Percentiles rank a stretch among this genome's conserved stretches.
Evolutionary conservation across 768 basidiomycete genomes (phyloP).

Genomic region (Lactifluus volemus): DNA sequence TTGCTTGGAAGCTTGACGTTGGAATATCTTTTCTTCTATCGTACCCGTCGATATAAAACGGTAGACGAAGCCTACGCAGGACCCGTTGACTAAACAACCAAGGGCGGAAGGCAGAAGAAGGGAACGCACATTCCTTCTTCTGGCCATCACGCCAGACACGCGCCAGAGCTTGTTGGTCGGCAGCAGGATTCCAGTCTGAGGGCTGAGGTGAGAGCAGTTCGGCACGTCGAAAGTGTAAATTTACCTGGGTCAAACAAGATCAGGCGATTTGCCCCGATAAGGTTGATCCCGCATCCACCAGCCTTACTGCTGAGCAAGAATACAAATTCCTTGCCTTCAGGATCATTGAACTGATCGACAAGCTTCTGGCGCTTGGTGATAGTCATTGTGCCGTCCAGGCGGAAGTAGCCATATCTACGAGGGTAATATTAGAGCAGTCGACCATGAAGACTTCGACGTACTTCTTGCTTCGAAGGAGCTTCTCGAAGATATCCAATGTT

Average conservation of each 20-base stretch:
- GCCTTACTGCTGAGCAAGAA: constrained; percentile 94
- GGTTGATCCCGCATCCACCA: constrained; percentile 93
- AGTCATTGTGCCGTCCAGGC: constrained; percentile 91
- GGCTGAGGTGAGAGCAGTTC: neutral
- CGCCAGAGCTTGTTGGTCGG: constrained; percentile 95
- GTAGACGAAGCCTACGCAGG: constrained; percentile 79
- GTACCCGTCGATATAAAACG: constrained; percentile 96
- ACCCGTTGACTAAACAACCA: neutral
- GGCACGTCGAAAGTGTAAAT: constrained; percentile 13
- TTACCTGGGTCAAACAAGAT: constrained; percentile 90
- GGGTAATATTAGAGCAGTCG: constrained; percentile 6
- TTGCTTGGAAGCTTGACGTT: constrained; percentile 93
- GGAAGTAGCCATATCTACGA: constrained; percentile 76
- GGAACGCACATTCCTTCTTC: constrained; percentile 89
- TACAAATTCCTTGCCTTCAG: constrained; percentile 86
- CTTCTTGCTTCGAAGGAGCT: constrained; percentile 79
- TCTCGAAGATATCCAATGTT: constrained; percentile 90
- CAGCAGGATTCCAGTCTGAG: constrained; percentile 95
- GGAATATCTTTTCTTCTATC: constrained; percentile 99
- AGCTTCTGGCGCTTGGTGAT: constrained; percentile 90
- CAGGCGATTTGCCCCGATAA: constrained; percentile 93
- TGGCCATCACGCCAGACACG: constrained; percentile 99
- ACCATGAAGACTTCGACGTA: constrained; percentile 26
- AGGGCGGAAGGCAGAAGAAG: neutral
- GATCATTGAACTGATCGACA: constrained; percentile 94